These are phyloP conservation scores for Gremmenia infestans DNA, from an alignment of 2,329 filamentous ascomycete genomes.

Conservation along the genomic window DNA sequence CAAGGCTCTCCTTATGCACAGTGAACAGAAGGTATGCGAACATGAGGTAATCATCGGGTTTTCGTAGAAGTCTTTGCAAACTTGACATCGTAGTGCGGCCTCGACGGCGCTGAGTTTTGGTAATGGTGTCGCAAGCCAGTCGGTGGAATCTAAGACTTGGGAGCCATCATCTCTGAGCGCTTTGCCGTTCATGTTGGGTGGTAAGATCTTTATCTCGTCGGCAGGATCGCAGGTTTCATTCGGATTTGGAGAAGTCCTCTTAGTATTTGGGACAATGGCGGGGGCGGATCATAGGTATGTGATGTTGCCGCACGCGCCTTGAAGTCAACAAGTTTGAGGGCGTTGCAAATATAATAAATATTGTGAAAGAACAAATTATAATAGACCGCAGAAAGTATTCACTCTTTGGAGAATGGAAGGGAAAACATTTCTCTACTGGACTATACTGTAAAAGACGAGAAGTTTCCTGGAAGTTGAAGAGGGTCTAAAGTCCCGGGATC, in stretches of 20 bases:
- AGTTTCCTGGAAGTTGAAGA: conserved; percentile 1
- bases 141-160: conserved; percentile 70
- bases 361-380: too few relatives aligned
- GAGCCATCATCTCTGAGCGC: conserved; percentile 16
- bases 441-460: not conserved
- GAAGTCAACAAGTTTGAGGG: not conserved
- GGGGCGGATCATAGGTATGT: not conserved
- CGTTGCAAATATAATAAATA: not conserved
- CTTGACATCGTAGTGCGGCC: conserved; percentile 82
- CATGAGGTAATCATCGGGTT: conserved; percentile 95
- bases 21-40: conserved; percentile 91
- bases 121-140: conserved; percentile 73
- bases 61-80: conserved; percentile 96
- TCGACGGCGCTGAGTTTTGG: conserved; percentile 67
- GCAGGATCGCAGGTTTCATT: not conserved
- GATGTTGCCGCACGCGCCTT: not conserved
- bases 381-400: too few relatives aligned
- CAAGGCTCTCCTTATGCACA: conserved; percentile 86
- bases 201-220: conserved; percentile 8
- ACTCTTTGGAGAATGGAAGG: not conserved
- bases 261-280: not conserved
- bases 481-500: not conserved
- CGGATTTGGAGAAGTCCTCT: not conserved
- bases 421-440: not conserved
- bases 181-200: not conserved